Evolutionary conservation across 2,329 filamentous ascomycete species (phyloP), one percentile per base, ranked within the genome.

Genomic region (Ambrosiella xylebori): DNA sequence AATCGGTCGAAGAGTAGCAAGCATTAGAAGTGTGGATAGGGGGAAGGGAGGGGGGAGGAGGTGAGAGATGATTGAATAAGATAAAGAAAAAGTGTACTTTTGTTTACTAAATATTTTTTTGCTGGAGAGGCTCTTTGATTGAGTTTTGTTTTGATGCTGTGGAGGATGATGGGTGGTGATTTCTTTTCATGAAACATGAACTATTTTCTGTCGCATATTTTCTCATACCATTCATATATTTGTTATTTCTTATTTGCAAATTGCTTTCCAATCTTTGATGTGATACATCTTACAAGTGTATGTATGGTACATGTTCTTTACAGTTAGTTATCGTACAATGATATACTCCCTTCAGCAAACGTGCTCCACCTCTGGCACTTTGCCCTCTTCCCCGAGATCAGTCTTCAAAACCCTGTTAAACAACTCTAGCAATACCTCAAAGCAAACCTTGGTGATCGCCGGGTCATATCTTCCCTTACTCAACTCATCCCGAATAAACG

Each of bases 381-480:
- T 77, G 0, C 78, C 83, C 63, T 83, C 81, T 40, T 79, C 76
- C 0, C 91, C 90, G 60, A 96, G 68, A 63, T 95, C 89, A 3
- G 84, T 78, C 72, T 86, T 87, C 67, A 96, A 71, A 0, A 80
- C 82, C 19, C 90, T 76, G 0, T 80, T 82, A 70, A 96, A 96
- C 61, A 95, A 66, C 73, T 96, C 90, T 13, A 93, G 74, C 65
- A 96, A 71, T 69, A 96, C 85, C 74, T 95, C 87, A 67, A 95
- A 95, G 72, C 90, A 95, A 40, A 91, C 79, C 67, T 89, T 91
- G 3, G 83, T 82, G 59, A 96, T 77, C 17, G 86, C 88, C 0
- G 90, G 87, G 68, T 96, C 90, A 66, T 95, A 96, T 35, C 90
- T 78, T n/a, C 89, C 90, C 72, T 95, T 95, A 69, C 85, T 89